These are phyloP conservation scores for Alternaria longipes DNA, from an alignment of 2,329 filamentous ascomycete species.

Conservation along the genomic window DNA sequence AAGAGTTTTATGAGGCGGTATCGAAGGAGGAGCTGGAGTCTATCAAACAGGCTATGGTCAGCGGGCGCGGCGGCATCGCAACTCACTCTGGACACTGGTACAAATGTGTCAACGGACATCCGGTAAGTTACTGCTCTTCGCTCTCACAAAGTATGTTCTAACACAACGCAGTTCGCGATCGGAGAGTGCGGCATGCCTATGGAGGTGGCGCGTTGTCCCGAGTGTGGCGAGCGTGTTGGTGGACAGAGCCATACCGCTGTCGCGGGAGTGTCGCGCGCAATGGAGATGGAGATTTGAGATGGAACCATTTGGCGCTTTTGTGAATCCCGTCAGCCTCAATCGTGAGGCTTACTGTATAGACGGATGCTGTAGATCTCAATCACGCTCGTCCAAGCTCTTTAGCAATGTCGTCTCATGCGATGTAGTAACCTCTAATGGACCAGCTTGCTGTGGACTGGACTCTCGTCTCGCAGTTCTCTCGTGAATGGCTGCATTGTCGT, in stretches of 20 bases:
- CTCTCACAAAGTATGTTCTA: background rate
- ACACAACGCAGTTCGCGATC: conserved; percentile 60
- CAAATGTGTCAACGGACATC: conserved; percentile 64
- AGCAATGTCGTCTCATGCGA: background rate
- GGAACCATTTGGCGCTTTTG: background rate
- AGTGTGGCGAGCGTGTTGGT: conserved; percentile 68
- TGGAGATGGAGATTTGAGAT: conserved; percentile 58
- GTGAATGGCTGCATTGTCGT: background rate
- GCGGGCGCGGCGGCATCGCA: conserved; percentile 52
- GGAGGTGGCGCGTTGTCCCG: conserved; percentile 67
- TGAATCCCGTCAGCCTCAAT: background rate
- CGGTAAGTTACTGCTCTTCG: conserved; percentile 42
- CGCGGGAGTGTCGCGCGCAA: conserved; percentile 62
- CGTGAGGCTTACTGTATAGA: background rate
- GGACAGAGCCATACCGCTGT: conserved; percentile 62
- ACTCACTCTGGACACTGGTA: conserved; percentile 69
- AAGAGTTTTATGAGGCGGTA: conserved; percentile 53
- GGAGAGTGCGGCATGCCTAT: conserved; percentile 74
- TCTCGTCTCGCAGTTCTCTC: background rate
- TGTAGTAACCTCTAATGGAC: background rate
- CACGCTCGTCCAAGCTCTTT: background rate
- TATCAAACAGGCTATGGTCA: conserved; percentile 60
- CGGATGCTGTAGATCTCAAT: background rate
- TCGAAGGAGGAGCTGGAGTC: conserved; percentile 55
- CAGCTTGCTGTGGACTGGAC: background rate